These are phyloP conservation scores for Sphagnum contortum DNA, from an alignment of 225 moss, liverwort and hornwort genomes.

Conservation along the genomic window DNA sequence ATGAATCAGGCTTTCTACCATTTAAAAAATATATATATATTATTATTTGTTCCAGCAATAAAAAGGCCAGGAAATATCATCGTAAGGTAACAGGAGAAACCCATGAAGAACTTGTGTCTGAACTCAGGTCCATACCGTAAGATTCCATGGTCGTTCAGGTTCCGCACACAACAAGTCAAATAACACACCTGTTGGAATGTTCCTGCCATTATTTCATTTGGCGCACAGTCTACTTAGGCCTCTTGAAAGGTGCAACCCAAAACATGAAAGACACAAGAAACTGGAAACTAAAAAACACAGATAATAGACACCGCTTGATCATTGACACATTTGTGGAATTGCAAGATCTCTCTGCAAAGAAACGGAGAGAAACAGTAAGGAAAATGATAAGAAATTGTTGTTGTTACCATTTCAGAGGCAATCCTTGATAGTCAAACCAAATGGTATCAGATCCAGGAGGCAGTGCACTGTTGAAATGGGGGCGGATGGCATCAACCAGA, in stretches of 20 bases:
- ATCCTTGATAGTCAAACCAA: conserved; percentile 92
- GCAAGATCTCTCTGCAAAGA: too few relatives aligned
- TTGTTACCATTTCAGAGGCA: conserved; percentile 84
- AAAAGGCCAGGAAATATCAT: not conserved
- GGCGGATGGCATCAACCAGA: conserved; percentile 63
- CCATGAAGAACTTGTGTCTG: too few relatives aligned
- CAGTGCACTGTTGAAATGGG: conserved; percentile 62
- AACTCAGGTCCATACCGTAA: conserved; percentile 44
- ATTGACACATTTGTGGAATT: too few relatives aligned
- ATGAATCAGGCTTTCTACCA: not conserved
- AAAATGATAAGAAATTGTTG: too few relatives aligned
- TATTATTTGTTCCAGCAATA: not conserved
- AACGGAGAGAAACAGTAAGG: too few relatives aligned
- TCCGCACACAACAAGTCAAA: conserved; percentile 90
- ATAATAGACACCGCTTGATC: too few relatives aligned
- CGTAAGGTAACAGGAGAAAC: not conserved
- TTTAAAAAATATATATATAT: not conserved
- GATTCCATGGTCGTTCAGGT: conserved; percentile 92
- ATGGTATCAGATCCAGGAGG: conserved; percentile 73
- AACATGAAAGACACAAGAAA: too few relatives aligned
- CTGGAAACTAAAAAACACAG: too few relatives aligned
- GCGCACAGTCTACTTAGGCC: not conserved
- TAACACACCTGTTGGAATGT: conserved; percentile 94
- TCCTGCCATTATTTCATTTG: conserved; percentile 36
- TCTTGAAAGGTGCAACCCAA: not conserved